Percentiles rank a stretch among this genome's conserved stretches.
Conservation (phyloP, 2,329 filamentous ascomycete genomes). For the Colletotrichum cuscutae region DNA sequence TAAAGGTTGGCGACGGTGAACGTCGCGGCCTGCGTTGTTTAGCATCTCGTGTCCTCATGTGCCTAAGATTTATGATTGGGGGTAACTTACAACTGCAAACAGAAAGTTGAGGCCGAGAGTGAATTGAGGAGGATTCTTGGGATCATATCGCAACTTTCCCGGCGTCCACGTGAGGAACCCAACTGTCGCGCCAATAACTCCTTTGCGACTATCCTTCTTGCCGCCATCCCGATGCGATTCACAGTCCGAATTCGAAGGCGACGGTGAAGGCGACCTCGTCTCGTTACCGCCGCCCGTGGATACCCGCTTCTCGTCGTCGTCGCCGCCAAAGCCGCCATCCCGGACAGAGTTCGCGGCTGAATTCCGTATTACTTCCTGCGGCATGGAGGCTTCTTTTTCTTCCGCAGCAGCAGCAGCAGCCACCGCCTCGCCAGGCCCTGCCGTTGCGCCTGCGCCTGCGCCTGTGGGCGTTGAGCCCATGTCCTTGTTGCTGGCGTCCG, state of each 20-base stretch:
- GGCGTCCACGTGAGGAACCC: slow-evolving; percentile 67
- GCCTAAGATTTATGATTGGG: too few relatives aligned
- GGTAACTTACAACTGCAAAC: slow-evolving; percentile 67
- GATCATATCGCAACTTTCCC: slow-evolving; percentile 74
- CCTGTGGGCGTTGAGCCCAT: not conserved
- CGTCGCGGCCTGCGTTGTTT: slow-evolving; percentile 55
- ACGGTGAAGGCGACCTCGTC: not conserved
- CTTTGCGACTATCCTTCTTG: not conserved
- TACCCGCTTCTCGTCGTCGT: not conserved
- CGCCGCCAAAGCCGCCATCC: not conserved
- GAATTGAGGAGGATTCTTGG: slow-evolving; percentile 73
- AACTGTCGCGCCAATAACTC: slow-evolving; percentile 1
- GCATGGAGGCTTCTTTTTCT: not conserved
- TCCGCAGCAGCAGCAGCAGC: not conserved
- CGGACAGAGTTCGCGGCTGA: slow-evolving; percentile 4
- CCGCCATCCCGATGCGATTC: not conserved
- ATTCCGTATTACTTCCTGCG: not conserved
- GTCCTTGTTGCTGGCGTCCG: not conserved
- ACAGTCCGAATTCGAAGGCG: slow-evolving; percentile 10
- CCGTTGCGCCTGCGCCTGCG: not conserved
- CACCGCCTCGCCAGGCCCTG: not conserved
- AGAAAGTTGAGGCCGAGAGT: slow-evolving; percentile 75
- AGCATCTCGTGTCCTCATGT: too few relatives aligned
- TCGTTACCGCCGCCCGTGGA: not conserved
- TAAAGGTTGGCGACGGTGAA: slow-evolving; percentile 85